phyloP scores from a whole-genome alignment of 148 eudicot genomes.

The Vaccinium darrowii region DNA sequence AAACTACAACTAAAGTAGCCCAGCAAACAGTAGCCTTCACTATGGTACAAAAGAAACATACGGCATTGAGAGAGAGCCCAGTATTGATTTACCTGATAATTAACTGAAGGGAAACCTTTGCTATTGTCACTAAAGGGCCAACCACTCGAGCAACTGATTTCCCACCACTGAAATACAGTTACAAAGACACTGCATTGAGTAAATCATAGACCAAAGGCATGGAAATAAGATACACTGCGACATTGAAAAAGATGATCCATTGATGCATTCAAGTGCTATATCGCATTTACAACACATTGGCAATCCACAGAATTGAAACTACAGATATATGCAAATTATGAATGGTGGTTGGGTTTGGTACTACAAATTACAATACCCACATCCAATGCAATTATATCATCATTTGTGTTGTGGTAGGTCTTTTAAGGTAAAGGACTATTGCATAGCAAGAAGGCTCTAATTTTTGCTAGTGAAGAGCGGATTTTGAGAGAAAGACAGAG shows the following conservation, averaged over 20 bases:
- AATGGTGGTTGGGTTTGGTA: constrained; percentile 7
- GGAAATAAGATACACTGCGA: neutral
- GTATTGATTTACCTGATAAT: no score
- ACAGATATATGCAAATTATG: neutral
- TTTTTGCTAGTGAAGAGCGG: no score
- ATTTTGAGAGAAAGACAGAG: no score
- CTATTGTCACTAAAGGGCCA: no score
- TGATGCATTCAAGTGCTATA: neutral
- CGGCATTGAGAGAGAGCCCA: no score
- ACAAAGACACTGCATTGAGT: no score
- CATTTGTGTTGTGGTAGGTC: neutral
- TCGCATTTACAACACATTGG: neutral
- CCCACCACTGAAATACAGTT: no score
- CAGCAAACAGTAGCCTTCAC: no score
- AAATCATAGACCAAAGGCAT: neutral
- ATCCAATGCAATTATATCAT: neutral
- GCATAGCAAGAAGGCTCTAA: neutral
- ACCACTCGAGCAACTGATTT: no score
- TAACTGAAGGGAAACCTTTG: no score
- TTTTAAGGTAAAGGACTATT: neutral
- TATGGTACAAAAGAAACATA: no score
- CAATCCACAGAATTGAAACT: neutral
- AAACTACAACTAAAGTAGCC: no score
- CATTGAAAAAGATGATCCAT: neutral
- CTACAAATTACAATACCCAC: neutral